phyloP scores from a whole-genome alignment of 2,329 filamentous ascomycete species.

The Dactylellina parvicollis region DNA sequence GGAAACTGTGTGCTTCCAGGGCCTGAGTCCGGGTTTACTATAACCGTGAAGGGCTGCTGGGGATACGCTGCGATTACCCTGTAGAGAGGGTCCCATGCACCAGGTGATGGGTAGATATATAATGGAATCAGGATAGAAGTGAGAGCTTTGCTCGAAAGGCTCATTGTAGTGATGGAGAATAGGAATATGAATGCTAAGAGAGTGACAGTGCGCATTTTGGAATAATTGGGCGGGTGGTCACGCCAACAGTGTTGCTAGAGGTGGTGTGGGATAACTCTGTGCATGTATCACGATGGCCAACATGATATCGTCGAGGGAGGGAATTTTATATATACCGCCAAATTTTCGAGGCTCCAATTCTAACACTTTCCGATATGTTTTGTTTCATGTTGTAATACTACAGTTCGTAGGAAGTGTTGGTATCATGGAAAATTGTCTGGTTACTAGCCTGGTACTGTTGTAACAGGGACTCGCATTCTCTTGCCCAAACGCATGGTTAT shows the following conservation, averaged over 20 bases:
- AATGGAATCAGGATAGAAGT: constrained; percentile 25
- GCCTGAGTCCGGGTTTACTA: constrained; percentile 22
- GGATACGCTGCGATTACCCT: not conserved
- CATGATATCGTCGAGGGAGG: too few species aligned
- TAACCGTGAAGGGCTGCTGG: constrained; percentile 19
- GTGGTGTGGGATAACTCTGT: too few species aligned
- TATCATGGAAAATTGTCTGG: too few species aligned
- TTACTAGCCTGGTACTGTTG: not conserved
- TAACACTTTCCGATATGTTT: too few species aligned
- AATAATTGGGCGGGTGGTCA: too few species aligned
- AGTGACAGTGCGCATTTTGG: too few species aligned
- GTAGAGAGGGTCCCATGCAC: constrained; percentile 23
- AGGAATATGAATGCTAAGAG: not conserved
- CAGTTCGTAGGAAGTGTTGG: too few species aligned
- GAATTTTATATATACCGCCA: too few species aligned
- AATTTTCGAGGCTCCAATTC: too few species aligned
- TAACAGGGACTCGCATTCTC: constrained; percentile 3
- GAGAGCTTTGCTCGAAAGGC: not conserved
- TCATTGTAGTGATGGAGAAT: not conserved
- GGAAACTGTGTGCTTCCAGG: not conserved
- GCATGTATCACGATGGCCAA: too few species aligned
- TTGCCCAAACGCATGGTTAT: not conserved
- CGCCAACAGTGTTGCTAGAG: too few species aligned
- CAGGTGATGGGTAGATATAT: constrained; percentile 23
- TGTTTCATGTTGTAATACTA: too few species aligned